A percentile compares a stretch with the other conserved stretches of the same genome.
These are phyloP conservation scores for Aspergillus tamarii DNA, from an alignment of 2,329 filamentous ascomycete genomes.

Conservation along the genomic window DNA sequence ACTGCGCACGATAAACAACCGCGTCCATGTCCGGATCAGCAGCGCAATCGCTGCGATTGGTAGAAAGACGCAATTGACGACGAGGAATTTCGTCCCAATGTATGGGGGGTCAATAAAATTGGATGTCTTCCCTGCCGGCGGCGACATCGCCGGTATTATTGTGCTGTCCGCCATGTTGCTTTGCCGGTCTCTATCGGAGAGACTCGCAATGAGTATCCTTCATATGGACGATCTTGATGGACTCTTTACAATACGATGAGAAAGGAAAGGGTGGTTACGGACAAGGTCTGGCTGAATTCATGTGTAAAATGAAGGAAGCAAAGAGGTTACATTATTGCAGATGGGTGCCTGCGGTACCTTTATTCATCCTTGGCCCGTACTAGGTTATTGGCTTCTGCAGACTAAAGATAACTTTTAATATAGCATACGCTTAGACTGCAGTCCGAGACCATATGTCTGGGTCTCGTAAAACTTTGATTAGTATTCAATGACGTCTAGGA, in stretches of 20 bases:
- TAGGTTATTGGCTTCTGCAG: not conserved
- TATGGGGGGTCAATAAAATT: slow-evolving; percentile 34
- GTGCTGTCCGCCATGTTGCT: slow-evolving; percentile 19
- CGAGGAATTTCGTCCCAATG: slow-evolving; percentile 26
- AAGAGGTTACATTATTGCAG: not conserved
- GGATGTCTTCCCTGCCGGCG: slow-evolving; percentile 28
- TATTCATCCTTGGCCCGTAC: not conserved
- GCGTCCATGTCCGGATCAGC: slow-evolving; percentile 29
- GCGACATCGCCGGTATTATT: slow-evolving; percentile 28
- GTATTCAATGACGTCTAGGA: not conserved
- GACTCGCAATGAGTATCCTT: not conserved
- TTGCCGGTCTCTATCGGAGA: slow-evolving; percentile 2
- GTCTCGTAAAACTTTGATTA: not conserved
- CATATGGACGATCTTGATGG: not conserved
- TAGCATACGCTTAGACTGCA: not conserved
- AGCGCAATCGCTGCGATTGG: slow-evolving; percentile 26
- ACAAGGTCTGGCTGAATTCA: no score
- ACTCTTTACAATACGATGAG: not conserved
- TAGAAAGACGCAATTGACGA: slow-evolving; percentile 33
- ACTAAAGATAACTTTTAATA: not conserved
- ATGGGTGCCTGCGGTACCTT: not conserved
- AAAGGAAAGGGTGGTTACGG: not conserved
- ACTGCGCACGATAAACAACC: slow-evolving; percentile 28
- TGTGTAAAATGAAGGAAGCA: not conserved
- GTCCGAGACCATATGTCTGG: not conserved